Conservation (phyloP, 2,329 filamentous ascomycete genomes). For the Lachnellula occidentalis region DNA sequence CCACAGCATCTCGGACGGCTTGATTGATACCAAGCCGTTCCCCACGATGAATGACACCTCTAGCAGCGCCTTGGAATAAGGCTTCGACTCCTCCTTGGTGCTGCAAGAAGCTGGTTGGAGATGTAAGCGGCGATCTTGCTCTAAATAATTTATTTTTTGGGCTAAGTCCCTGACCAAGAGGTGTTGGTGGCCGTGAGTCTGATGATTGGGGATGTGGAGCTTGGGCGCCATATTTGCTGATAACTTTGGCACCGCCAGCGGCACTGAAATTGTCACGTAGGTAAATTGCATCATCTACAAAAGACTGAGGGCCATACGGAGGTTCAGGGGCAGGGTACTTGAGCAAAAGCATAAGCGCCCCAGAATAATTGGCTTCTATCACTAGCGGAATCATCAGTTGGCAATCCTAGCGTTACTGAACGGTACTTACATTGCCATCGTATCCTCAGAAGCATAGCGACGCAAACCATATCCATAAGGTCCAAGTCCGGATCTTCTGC, state of each 20-base stretch:
- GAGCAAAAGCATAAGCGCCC: slow-evolving; percentile 73
- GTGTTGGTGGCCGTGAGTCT: slow-evolving; percentile 25
- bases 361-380: slow-evolving; percentile 80
- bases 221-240: slow-evolving; percentile 64
- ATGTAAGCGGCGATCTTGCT: slow-evolving; percentile 27
- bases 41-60: slow-evolving; percentile 65
- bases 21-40: slow-evolving; percentile 77
- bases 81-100: slow-evolving; percentile 58
- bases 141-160: slow-evolving; percentile 19
- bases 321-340: slow-evolving; percentile 68
- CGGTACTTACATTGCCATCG: slow-evolving; percentile 71
- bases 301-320: slow-evolving; percentile 64
- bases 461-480: slow-evolving; percentile 83
- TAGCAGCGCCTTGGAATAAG: slow-evolving; percentile 70
- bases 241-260: slow-evolving; percentile 58
- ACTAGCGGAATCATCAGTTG: slow-evolving; percentile 45
- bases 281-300: slow-evolving; percentile 81
- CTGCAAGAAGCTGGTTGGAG: slow-evolving; percentile 36
- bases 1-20: slow-evolving; percentile 73
- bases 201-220: slow-evolving; percentile 35
- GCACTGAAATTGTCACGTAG: slow-evolving; percentile 59
- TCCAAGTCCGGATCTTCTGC: slow-evolving; percentile 76
- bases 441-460: slow-evolving; percentile 88
- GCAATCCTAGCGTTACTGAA: neutral
- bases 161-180: slow-evolving; percentile 23